These are phyloP conservation scores for Podospora fimiseda DNA, from an alignment of 495 filamentous ascomycete genomes.

Conservation along the genomic window DNA sequence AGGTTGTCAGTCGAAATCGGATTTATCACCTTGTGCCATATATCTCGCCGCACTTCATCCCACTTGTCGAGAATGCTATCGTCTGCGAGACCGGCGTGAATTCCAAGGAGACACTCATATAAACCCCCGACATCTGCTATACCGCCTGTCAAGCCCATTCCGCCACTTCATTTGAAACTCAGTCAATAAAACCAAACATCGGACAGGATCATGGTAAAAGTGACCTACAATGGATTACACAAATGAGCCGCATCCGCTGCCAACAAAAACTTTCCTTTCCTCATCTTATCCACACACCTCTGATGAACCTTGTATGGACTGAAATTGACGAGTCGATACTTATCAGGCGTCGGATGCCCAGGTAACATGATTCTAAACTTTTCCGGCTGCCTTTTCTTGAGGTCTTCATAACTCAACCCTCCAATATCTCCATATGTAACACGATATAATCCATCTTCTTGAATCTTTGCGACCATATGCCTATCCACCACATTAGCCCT, in stretches of 20 bases:
- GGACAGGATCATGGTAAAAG: neutral
- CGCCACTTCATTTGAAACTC: conserved; percentile 34
- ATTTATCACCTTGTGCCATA: conserved; percentile 43
- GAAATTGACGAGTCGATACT: conserved; percentile 44
- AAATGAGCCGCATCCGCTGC: conserved; percentile 55
- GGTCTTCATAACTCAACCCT: conserved; percentile 41
- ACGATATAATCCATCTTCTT: conserved; percentile 49
- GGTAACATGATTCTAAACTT: conserved; percentile 47
- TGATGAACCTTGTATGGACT: conserved; percentile 52
- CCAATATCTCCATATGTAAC: conserved; percentile 49
- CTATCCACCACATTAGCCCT: too few species aligned
- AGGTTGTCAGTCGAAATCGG: conserved; percentile 44
- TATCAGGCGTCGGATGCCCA: conserved; percentile 44
- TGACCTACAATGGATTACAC: conserved; percentile 34
- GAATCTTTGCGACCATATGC: conserved; percentile 50
- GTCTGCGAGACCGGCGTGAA: conserved; percentile 38
- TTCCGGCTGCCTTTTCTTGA: conserved; percentile 39
- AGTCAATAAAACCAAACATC: neutral
- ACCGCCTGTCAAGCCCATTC: conserved; percentile 48
- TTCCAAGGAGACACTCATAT: conserved; percentile 43
- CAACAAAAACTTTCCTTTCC: conserved; percentile 44
- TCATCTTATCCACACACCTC: conserved; percentile 43
- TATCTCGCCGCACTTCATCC: conserved; percentile 40
- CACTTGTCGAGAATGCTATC: conserved; percentile 48
- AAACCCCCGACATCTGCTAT: conserved; percentile 48